Percentiles rank a stretch among this genome's conserved stretches.
These are phyloP conservation scores for Colletotrichum kahawae DNA, from an alignment of 2,329 filamentous ascomycete species.

Conservation along the genomic window DNA sequence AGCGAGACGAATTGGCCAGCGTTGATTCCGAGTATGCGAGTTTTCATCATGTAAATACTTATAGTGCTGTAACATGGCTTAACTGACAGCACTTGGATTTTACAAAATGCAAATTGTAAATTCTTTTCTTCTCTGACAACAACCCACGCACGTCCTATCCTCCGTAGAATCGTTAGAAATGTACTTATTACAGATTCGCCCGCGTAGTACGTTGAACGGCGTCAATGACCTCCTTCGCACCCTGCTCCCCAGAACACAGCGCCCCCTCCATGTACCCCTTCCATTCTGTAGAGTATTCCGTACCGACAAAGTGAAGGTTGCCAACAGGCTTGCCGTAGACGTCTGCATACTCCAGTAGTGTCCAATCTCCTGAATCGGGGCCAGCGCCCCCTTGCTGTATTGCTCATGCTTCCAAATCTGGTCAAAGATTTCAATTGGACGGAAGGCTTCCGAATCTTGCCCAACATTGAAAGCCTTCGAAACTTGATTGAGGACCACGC, in stretches of 20 bases:
- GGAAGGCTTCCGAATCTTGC: constrained; percentile 23
- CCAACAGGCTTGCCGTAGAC: constrained; percentile 38
- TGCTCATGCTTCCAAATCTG: constrained; percentile 37
- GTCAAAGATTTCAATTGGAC: constrained; percentile 34
- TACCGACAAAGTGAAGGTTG: constrained; percentile 54
- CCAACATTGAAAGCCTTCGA: constrained; percentile 30
- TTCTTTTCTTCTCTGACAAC: accelerated
- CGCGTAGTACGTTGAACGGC: constrained; percentile 6
- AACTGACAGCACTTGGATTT: background rate
- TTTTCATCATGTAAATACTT: background rate
- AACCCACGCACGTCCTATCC: background rate
- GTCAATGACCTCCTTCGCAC: constrained; percentile 44
- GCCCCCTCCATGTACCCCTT: constrained; percentile 60
- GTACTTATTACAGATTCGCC: background rate
- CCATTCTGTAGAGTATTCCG: constrained; percentile 52
- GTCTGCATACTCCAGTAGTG: constrained; percentile 30
- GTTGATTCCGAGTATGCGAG: background rate
- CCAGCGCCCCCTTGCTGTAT: constrained; percentile 37
- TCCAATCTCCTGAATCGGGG: constrained; percentile 35
- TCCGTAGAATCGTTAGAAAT: background rate
- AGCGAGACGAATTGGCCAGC: background rate
- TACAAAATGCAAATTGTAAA: background rate
- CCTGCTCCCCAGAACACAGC: constrained; percentile 44
- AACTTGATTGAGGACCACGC: constrained; percentile 38
- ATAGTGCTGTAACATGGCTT: background rate